Percentiles rank a stretch among this genome's conserved stretches.
Conservation (phyloP, 23 red algal species). For the Chondrus crispus region DNA sequence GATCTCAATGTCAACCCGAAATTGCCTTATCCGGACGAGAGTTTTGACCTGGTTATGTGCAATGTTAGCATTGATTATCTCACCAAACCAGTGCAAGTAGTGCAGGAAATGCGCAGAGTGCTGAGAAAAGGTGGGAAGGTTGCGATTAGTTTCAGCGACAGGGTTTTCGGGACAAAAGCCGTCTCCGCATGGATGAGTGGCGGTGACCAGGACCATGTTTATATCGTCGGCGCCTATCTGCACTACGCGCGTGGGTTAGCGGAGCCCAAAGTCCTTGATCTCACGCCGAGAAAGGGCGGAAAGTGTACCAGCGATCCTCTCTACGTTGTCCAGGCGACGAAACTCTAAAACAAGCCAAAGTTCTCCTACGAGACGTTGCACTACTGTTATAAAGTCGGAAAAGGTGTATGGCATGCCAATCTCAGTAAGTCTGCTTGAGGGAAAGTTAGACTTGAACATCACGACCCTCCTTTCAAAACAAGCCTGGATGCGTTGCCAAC, state of each 20-base stretch:
- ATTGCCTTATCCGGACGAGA: constrained; percentile 50
- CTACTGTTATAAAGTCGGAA: too few species aligned
- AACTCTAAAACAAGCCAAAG: too few species aligned
- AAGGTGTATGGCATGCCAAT: too few species aligned
- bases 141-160: constrained; percentile 66
- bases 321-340: constrained; percentile 59
- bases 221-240: constrained; percentile 64
- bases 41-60: constrained; percentile 80
- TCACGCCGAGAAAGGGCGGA: constrained; percentile 20
- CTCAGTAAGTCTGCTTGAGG: too few species aligned
- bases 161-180: constrained; percentile 82
- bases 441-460: too few species aligned
- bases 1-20: constrained; percentile 61
- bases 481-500: too few species aligned
- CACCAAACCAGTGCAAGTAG: constrained; percentile 45
- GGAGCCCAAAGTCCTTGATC: constrained; percentile 14
- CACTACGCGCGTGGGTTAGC: constrained; percentile 64
- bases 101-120: constrained; percentile 67
- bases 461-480: too few species aligned
- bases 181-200: constrained; percentile 66
- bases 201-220: constrained; percentile 76
- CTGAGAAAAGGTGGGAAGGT: constrained; percentile 49
- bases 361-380: too few species aligned
- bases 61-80: constrained; percentile 86
- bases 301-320: constrained; percentile 57